Conservation (phyloP, 148 eudicot species). For the Tetragonia tetragonoides region DNA sequence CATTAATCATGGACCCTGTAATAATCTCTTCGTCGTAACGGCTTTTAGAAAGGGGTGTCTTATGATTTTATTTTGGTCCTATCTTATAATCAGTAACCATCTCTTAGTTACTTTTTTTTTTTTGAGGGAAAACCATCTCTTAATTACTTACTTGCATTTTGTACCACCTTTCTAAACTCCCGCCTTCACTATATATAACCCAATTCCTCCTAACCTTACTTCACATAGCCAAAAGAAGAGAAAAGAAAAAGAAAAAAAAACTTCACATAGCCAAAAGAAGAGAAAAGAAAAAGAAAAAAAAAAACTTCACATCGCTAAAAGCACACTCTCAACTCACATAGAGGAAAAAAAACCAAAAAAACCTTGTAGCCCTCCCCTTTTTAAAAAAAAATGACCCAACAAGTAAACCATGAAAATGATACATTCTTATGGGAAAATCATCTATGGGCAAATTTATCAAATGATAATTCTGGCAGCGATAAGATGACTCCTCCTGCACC, state of each 20-base stretch:
- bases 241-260: no score
- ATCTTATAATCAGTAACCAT: background rate
- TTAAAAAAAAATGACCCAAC: background rate
- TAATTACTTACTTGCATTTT: background rate
- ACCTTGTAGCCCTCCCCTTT: background rate
- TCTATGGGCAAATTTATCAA: background rate
- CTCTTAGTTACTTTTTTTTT: background rate
- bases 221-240: background rate
- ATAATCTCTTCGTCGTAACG: no score
- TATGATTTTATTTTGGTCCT: no score
- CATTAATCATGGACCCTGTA: no score
- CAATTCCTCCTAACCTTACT: background rate
- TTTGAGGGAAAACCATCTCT: no score
- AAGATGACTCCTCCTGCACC: background rate
- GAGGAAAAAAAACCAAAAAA: background rate
- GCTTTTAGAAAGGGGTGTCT: no score
- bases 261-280: background rate
- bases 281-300: no score
- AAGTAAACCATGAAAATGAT: background rate
- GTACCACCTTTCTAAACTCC: background rate
- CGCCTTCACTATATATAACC: background rate
- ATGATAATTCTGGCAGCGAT: background rate
- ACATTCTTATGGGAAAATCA: conserved; percentile 1
- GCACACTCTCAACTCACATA: background rate
- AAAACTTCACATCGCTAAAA: background rate